Percentiles rank a stretch among this genome's conserved stretches.
Evolutionary conservation across 805 yeast species (phyloP).

Genomic region (Candida orba): DNA sequence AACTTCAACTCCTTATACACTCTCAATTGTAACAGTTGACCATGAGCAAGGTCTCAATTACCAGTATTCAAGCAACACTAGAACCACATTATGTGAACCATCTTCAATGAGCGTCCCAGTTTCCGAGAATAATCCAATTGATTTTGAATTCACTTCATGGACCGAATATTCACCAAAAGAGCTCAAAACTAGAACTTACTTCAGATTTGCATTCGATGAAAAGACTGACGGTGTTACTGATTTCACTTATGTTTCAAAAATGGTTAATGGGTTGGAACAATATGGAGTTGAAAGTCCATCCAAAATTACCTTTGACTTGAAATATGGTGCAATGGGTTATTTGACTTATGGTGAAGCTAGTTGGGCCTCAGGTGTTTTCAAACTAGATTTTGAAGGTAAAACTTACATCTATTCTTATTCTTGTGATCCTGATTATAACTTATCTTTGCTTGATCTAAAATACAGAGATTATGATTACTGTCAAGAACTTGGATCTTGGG

Average conservation of each 20-base stretch:
- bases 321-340: background rate
- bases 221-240: background rate
- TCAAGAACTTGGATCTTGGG: background rate
- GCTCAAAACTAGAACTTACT: background rate
- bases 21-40: background rate
- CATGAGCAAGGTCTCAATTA: background rate
- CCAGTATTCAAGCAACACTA: background rate
- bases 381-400: background rate
- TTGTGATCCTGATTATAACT: background rate
- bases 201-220: background rate
- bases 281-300: background rate
- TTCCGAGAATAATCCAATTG: background rate
- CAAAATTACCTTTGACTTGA: background rate
- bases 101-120: background rate
- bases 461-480: background rate
- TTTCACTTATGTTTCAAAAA: background rate
- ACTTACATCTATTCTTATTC: background rate
- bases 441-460: background rate
- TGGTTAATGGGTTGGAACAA: background rate
- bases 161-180: background rate
- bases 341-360: background rate
- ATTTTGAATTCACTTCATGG: background rate
- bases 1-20: background rate
- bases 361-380: background rate
- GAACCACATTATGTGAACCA: background rate